phyloP scores from a whole-genome alignment of 2,329 filamentous ascomycete species.

The Penicillium sp. region DNA sequence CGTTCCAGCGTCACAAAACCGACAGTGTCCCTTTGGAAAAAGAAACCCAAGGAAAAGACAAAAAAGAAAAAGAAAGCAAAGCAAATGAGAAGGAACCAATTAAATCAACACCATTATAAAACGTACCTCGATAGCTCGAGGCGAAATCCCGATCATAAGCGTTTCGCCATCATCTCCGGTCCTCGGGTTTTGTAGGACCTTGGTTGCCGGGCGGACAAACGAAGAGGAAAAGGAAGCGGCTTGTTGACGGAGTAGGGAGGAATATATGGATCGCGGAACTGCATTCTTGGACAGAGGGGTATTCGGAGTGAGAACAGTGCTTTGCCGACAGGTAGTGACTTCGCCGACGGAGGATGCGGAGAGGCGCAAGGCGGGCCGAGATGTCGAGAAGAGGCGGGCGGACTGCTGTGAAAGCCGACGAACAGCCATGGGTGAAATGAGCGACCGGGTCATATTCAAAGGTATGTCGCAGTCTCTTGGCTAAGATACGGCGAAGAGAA shows the following conservation, averaged over 20 bases:
- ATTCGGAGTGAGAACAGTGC: slow-evolving; percentile 2
- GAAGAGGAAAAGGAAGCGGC: slow-evolving; percentile 42
- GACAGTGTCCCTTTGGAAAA: neutral
- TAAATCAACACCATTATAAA: slow-evolving; percentile 11
- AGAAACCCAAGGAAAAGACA: too few species aligned
- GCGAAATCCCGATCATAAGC: slow-evolving; percentile 81
- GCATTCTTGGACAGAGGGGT: neutral
- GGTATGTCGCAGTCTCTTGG: neutral
- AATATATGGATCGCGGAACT: neutral
- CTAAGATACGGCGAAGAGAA: slow-evolving; percentile 8
- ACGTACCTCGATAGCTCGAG: slow-evolving; percentile 76
- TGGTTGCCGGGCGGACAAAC: slow-evolving; percentile 39
- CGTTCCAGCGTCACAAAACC: slow-evolving; percentile 3
- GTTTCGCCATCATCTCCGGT: slow-evolving; percentile 82
- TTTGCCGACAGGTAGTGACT: slow-evolving; percentile 23
- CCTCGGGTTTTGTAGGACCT: slow-evolving; percentile 68
- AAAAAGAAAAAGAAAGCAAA: neutral
- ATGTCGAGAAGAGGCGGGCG: slow-evolving; percentile 28
- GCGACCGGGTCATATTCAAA: slow-evolving; percentile 34
- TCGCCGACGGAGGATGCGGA: slow-evolving; percentile 35
- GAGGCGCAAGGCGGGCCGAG: slow-evolving; percentile 28
- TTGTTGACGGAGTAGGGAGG: slow-evolving; percentile 20
- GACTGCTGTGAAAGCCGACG: slow-evolving; percentile 29
- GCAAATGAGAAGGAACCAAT: too few species aligned
- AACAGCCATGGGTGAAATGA: slow-evolving; percentile 27